Conservation (phyloP, 176 grass and related monocot species). For the Triticum timopheevii region DNA sequence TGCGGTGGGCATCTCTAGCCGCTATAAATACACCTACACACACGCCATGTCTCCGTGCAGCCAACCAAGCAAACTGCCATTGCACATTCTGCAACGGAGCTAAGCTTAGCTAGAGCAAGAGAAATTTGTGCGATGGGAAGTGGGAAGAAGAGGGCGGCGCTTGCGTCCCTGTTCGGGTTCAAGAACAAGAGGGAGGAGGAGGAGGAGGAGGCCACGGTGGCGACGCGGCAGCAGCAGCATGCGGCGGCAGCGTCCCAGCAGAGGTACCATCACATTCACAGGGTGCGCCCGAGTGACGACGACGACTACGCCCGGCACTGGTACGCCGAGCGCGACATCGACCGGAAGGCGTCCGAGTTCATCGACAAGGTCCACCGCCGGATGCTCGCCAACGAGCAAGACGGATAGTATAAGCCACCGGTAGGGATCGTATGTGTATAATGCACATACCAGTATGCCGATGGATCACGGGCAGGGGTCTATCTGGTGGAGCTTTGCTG, state of each 20-base stretch:
- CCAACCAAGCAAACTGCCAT: conserved; percentile 14
- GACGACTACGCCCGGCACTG: conserved; percentile 34
- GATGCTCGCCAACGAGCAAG: conserved; percentile 21
- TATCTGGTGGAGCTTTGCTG: too few relatives aligned
- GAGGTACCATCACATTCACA: conserved; percentile 15
- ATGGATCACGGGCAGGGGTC: too few relatives aligned
- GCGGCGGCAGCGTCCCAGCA: neutral
- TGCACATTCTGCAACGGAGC: neutral
- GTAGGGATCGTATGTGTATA: too few relatives aligned
- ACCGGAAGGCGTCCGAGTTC: conserved; percentile 42
- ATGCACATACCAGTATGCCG: too few relatives aligned
- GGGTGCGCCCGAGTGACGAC: conserved; percentile 45
- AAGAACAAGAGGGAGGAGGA: conserved; percentile 1
- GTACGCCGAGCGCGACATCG: conserved; percentile 48
- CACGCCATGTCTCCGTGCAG: neutral
- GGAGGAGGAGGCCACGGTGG: neutral
- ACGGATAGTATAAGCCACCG: conserved; percentile 4
- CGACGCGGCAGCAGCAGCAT: neutral
- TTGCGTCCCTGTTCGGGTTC: conserved; percentile 35
- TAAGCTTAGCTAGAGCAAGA: neutral
- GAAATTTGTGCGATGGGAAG: neutral
- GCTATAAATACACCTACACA: conserved; percentile 30
- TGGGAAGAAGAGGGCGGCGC: conserved; percentile 21
- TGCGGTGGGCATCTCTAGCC: too few relatives aligned
- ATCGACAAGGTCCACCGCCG: conserved; percentile 42